Evolutionary conservation across 83 land plant species (phyloP).

Genomic region (Picea abies): DNA sequence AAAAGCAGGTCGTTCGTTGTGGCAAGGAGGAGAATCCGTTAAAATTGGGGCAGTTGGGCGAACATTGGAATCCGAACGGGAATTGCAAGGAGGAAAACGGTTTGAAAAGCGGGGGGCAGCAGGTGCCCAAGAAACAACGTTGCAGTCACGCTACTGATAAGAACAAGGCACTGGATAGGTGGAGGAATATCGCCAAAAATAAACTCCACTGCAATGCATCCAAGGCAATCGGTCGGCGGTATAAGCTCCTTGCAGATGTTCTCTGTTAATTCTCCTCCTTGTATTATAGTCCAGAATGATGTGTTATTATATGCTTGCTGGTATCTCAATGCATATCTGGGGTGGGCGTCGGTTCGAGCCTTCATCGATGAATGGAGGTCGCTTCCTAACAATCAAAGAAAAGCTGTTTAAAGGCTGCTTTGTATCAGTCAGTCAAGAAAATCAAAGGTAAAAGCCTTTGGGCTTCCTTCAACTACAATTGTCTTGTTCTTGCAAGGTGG

Average conservation of each 20-base stretch:
- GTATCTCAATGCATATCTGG: background rate
- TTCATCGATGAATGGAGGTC: background rate
- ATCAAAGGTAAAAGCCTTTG: background rate
- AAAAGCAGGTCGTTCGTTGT: background rate
- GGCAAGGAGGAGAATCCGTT: constrained; percentile 1
- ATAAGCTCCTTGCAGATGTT: constrained; percentile 25
- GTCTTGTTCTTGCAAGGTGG: constrained; percentile 5
- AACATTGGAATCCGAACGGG: background rate
- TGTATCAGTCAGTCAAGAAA: background rate
- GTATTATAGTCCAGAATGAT: background rate
- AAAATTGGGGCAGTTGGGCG: constrained; percentile 1
- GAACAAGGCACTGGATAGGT: constrained; percentile 14
- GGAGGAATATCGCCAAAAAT: constrained; percentile 9
- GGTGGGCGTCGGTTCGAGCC: too few relatives aligned
- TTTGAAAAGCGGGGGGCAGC: background rate
- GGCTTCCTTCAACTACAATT: constrained; percentile 14
- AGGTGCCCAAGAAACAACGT: background rate
- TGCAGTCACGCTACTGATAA: constrained; percentile 1
- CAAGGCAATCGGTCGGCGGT: constrained; percentile 18
- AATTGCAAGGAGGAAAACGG: background rate
- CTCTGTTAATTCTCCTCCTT: constrained; percentile 13
- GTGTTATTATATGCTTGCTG: background rate
- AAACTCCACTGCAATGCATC: constrained; percentile 9
- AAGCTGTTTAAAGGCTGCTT: background rate
- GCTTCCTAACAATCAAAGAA: background rate